Conservation (phyloP, 352 stramenopile genomes). For the Lagenidium giganteum region DNA sequence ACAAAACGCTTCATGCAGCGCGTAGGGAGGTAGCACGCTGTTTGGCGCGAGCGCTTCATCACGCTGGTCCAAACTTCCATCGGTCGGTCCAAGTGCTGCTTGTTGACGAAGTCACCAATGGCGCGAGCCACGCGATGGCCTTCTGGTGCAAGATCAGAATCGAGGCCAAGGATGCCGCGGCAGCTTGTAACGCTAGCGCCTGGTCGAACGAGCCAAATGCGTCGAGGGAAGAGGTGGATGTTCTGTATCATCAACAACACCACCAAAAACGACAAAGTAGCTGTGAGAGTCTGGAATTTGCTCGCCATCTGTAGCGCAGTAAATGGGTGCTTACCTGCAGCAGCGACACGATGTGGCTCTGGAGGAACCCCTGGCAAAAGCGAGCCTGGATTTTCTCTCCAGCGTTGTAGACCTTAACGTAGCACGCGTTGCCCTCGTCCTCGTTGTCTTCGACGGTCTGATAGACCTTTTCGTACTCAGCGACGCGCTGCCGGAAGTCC, state of each 20-base stretch:
- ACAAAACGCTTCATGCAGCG: constrained; percentile 73
- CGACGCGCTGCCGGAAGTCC: constrained; percentile 85
- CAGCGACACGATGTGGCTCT: constrained; percentile 85
- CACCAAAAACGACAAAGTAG: neutral
- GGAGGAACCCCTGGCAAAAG: constrained; percentile 82
- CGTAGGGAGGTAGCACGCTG: constrained; percentile 53
- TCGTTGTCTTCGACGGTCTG: constrained; percentile 88
- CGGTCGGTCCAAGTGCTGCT: constrained; percentile 58
- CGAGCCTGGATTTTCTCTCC: constrained; percentile 90
- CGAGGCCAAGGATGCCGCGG: constrained; percentile 73
- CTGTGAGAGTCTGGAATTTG: constrained; percentile 21
- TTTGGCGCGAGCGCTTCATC: constrained; percentile 82
- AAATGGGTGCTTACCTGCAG: constrained; percentile 36
- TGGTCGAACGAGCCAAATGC: constrained; percentile 88
- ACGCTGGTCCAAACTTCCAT: constrained; percentile 79
- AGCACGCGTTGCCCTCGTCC: constrained; percentile 75
- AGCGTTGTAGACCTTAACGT: constrained; percentile 92
- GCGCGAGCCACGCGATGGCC: constrained; percentile 75
- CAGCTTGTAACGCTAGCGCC: constrained; percentile 76
- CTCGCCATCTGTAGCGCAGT: too few relatives aligned
- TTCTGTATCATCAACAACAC: constrained; percentile 47
- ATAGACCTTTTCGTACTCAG: constrained; percentile 92
- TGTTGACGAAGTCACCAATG: constrained; percentile 84
- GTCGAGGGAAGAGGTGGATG: constrained; percentile 87
- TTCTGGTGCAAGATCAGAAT: constrained; percentile 78